phyloP scores from a whole-genome alignment of 2,329 filamentous ascomycete species.

The Alternaria tenuissima region DNA sequence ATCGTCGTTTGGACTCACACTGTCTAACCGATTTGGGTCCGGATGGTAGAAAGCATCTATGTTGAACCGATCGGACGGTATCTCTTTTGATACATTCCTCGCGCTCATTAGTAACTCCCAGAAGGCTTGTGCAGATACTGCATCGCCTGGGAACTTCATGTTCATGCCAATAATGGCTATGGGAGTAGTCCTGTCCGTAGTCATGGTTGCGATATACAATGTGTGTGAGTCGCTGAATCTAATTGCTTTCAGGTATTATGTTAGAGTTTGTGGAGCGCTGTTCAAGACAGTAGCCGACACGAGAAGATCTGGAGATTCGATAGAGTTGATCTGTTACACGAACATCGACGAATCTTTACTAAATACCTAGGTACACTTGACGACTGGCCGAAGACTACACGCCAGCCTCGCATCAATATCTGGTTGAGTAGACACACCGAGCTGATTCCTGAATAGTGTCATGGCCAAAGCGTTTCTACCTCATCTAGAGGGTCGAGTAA shows the following conservation, averaged over 20 bases:
- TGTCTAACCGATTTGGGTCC: constrained; percentile 12
- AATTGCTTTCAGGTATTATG: not conserved
- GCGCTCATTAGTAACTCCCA: constrained; percentile 24
- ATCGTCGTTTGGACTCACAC: constrained; percentile 1
- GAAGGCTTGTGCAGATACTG: constrained; percentile 17
- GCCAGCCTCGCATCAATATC: not conserved
- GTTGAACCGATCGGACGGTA: constrained; percentile 24
- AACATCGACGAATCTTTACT: not conserved
- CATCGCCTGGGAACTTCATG: constrained; percentile 20
- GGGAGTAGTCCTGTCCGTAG: constrained; percentile 7
- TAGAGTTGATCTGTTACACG: not conserved
- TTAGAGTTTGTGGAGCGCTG: not conserved
- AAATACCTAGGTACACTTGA: not conserved
- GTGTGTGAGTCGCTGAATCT: not conserved
- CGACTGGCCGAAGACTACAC: not conserved
- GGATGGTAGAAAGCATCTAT: constrained; percentile 17
- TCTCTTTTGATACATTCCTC: constrained; percentile 13
- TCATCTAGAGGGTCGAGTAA: not conserved
- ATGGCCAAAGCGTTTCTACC: not conserved
- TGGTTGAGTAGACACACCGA: not conserved
- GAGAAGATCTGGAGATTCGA: not conserved
- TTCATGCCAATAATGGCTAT: constrained; percentile 21
- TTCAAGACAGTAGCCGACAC: not conserved
- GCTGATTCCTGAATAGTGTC: not conserved
- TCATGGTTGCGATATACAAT: not conserved